Evolutionary conservation across 2,329 filamentous ascomycete genomes (phyloP), one percentile per base, ranked within the genome.

Genomic region (Dothistroma pini): DNA sequence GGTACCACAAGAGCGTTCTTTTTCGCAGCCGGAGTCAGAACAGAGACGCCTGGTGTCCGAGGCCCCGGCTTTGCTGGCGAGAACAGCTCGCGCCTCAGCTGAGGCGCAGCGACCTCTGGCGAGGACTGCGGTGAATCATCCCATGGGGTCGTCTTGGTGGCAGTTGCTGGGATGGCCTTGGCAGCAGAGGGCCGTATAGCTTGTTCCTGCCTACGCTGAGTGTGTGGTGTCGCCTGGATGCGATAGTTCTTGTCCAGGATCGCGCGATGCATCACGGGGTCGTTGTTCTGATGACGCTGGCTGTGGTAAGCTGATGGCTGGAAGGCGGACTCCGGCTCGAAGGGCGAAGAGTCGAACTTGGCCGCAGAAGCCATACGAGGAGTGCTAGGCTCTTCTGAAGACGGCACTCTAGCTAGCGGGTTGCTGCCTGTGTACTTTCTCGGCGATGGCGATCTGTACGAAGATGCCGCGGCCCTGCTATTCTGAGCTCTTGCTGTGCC

Each of bases 201-300:
- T 59, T 69, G 60, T 21, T 66, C 31, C 59, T 70, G 59, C 25
- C 64, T 63, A n/a, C 66, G 69, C 57, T 69, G 68, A 32, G 68
- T 71, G 71, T 95, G 87, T 0, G 95, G 95, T 9, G 95, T 99
- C 6, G 93, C 91, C 75, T 96, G 91, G 25, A 99, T 83, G 34
- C 93, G 90, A 79, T 96, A 99, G 60, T 90, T 97, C 77, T 96
- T 97, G 80, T 97, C 93, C 5, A 96, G 85, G n/a, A 97, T 58
- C 11, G 58, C 83, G 31, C 89, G 90, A 75, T 97, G 93, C 47
- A 99, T 83, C 9, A 97, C 81, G 2, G 90, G 90, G 72, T 97
- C 91, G 62, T 86, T 84, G 69, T 77, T 79, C 61, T 74, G 73
- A 12, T 71, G 66, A 38, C 69, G 70, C 56, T 77, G 76, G 25